These are phyloP conservation scores for Salvia hispanica DNA, from an alignment of 257 asterid genomes.

Conservation along the genomic window DNA sequence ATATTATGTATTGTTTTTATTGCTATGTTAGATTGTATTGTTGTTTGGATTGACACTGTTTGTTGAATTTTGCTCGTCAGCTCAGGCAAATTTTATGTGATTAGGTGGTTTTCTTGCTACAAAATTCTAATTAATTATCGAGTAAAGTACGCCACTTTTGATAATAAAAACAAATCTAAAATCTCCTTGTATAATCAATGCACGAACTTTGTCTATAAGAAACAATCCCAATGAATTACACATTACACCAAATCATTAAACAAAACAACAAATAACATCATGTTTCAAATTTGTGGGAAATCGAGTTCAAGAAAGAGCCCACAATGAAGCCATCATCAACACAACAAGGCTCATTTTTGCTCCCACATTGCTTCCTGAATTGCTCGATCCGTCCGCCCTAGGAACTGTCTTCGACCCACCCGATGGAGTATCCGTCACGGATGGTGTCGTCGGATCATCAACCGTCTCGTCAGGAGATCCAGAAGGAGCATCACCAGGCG, in stretches of 20 bases:
- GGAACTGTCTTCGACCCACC: slow-evolving; percentile 49
- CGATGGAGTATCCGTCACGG: slow-evolving; percentile 37
- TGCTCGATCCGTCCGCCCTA: slow-evolving; percentile 25
- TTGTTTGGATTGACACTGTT: too few relatives aligned
- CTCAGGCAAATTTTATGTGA: too few relatives aligned
- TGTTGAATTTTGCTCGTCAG: too few relatives aligned
- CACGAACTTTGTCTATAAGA: not conserved
- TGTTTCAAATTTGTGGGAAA: not conserved
- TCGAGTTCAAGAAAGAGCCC: slow-evolving; percentile 27
- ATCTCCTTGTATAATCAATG: not conserved
- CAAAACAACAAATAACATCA: too few relatives aligned
- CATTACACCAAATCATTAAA: not conserved
- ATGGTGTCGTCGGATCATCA: slow-evolving; percentile 32
- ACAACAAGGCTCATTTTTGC: slow-evolving; percentile 24
- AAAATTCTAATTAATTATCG: too few relatives aligned
- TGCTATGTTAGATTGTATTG: too few relatives aligned
- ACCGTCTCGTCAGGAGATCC: slow-evolving; percentile 27
- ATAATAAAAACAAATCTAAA: too few relatives aligned
- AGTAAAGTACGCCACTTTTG: too few relatives aligned
- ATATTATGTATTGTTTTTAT: too few relatives aligned
- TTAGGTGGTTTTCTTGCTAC: too few relatives aligned
- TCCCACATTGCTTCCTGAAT: slow-evolving; percentile 39
- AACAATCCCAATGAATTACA: slow-evolving; percentile 9
- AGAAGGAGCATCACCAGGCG: slow-evolving; percentile 37
- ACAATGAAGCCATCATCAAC: slow-evolving; percentile 29